Conservation (phyloP, 495 filamentous ascomycete genomes). For the Penicillium lividum region DNA sequence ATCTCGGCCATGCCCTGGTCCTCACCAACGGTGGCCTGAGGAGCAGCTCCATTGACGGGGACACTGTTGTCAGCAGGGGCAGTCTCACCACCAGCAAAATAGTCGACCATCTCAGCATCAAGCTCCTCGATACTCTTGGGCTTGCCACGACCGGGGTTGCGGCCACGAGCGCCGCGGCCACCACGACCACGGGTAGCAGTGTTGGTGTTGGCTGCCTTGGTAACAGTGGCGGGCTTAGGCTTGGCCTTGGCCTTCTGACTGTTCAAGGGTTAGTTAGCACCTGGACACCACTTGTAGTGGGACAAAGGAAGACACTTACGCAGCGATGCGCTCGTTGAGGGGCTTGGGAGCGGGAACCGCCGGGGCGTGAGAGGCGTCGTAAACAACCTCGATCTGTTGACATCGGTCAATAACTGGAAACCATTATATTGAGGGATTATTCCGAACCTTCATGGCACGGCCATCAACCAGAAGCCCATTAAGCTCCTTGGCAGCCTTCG, state of each 20-base stretch:
- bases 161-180: constrained; percentile 45
- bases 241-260: constrained; percentile 75
- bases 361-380: constrained; percentile 71
- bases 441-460: constrained; percentile 80
- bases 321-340: constrained; percentile 81
- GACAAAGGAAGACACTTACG: constrained; percentile 49
- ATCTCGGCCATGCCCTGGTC: constrained; percentile 58
- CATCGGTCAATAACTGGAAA: constrained; percentile 23
- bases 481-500: constrained; percentile 75
- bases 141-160: constrained; percentile 60
- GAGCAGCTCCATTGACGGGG: constrained; percentile 43
- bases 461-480: constrained; percentile 89
- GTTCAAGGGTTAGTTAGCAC: constrained; percentile 26
- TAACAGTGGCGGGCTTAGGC: constrained; percentile 78
- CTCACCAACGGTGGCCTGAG: constrained; percentile 38
- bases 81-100: constrained; percentile 58
- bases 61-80: constrained; percentile 40
- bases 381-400: constrained; percentile 80
- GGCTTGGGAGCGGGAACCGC: constrained; percentile 65
- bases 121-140: constrained; percentile 87
- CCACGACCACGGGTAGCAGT: constrained; percentile 25
- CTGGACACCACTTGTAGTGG: neutral
- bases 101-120: constrained; percentile 92
- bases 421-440: neutral
- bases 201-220: constrained; percentile 53